Percentiles rank a stretch among this genome's conserved stretches.
phyloP scores from a whole-genome alignment of 371 early-diverging fungal species.

The Mucor racemosus region DNA sequence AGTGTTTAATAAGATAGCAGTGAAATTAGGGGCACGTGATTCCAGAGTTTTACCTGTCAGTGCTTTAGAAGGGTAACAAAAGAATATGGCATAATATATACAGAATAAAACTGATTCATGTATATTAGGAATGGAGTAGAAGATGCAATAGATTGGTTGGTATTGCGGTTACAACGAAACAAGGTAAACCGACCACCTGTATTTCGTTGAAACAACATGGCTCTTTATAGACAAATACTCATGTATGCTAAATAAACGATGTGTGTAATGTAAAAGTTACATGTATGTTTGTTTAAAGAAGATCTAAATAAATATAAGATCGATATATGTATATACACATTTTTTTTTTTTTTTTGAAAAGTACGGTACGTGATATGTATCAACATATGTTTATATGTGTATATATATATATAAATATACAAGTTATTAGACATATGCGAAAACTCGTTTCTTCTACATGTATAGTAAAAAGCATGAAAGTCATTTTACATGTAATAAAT shows the following conservation, averaged over 20 bases:
- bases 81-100: background rate
- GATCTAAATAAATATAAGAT: slow-evolving; percentile 4
- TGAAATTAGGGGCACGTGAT: slow-evolving; percentile 78
- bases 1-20: slow-evolving; percentile 87
- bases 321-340: background rate
- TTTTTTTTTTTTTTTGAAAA: too few relatives aligned
- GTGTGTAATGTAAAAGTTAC: background rate
- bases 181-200: slow-evolving; percentile 81
- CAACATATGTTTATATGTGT: background rate
- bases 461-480: background rate
- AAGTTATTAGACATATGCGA: background rate
- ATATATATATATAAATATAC: too few relatives aligned
- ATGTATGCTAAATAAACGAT: slow-evolving; percentile 2
- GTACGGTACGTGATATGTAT: too few relatives aligned
- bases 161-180: slow-evolving; percentile 76
- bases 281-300: background rate
- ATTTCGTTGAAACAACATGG: slow-evolving; percentile 40
- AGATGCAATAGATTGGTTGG: slow-evolving; percentile 89
- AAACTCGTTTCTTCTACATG: too few relatives aligned
- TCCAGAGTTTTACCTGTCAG: slow-evolving; percentile 73
- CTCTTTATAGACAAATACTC: slow-evolving; percentile 1
- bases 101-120: background rate
- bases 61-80: slow-evolving; percentile 79
- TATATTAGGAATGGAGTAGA: slow-evolving; percentile 74
- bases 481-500: background rate